phyloP scores from a whole-genome alignment of 2,329 filamentous ascomycete genomes.

The Thyridium curvatum region DNA sequence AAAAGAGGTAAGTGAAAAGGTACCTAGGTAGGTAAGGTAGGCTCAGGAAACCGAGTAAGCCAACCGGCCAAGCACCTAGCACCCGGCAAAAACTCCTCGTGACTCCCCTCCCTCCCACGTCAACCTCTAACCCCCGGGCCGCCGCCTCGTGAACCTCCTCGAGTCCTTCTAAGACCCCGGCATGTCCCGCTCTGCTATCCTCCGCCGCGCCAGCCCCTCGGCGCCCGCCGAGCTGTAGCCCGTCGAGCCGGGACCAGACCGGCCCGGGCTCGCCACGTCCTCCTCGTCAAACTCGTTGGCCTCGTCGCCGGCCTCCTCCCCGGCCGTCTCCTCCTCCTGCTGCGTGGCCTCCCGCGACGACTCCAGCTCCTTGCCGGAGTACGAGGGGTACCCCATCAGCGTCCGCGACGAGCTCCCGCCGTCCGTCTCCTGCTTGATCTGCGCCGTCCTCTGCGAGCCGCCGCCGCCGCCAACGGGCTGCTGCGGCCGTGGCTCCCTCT shows the following conservation, averaged over 20 bases:
- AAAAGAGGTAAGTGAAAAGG: too few relatives aligned
- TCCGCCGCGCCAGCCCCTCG: conserved; percentile 13
- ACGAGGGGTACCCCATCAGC: conserved; percentile 14
- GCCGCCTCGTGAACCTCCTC: too few relatives aligned
- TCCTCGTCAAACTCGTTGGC: conserved; percentile 29
- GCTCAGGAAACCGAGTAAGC: too few relatives aligned
- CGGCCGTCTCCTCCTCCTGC: conserved; percentile 6
- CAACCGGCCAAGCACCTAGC: too few relatives aligned
- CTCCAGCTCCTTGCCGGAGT: background rate
- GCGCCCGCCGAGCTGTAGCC: conserved; percentile 29
- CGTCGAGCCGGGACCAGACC: conserved; percentile 21
- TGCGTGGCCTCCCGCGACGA: too few relatives aligned
- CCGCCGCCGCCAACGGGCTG: background rate
- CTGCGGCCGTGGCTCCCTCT: too few relatives aligned
- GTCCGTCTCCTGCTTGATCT: conserved; percentile 5
- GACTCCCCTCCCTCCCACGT: too few relatives aligned
- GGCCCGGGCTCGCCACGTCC: conserved; percentile 10
- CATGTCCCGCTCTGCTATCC: conserved; percentile 14
- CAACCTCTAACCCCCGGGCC: too few relatives aligned
- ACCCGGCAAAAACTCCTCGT: too few relatives aligned
- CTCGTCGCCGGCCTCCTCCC: conserved; percentile 38
- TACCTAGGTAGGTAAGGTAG: too few relatives aligned
- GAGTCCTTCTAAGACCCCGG: too few relatives aligned
- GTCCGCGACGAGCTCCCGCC: conserved; percentile 4
- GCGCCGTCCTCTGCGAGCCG: too few relatives aligned